Conservation (phyloP, 2,329 filamentous ascomycete species). For the Mollisia scopiformis region DNA sequence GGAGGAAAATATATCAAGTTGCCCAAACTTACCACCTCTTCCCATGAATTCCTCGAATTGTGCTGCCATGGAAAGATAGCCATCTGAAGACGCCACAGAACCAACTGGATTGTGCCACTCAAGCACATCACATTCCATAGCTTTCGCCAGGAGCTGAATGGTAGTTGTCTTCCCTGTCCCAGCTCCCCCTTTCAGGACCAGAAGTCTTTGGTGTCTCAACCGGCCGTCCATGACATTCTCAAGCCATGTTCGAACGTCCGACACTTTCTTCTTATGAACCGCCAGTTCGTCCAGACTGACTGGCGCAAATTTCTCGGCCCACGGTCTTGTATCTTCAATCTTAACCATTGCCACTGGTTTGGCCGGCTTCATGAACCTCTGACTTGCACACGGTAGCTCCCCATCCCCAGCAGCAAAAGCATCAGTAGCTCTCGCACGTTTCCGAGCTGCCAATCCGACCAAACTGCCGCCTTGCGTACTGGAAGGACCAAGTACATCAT, state of each 20-base stretch:
- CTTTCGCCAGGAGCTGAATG: constrained; percentile 73
- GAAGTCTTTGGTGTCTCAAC: constrained; percentile 69
- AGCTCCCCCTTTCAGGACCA: constrained; percentile 87
- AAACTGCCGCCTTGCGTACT: constrained; percentile 55
- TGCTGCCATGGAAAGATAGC: constrained; percentile 70
- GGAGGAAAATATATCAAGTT: constrained; percentile 54
- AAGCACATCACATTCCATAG: constrained; percentile 76
- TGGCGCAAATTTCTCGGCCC: constrained; percentile 86
- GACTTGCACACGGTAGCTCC: constrained; percentile 43
- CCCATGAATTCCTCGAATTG: constrained; percentile 94
- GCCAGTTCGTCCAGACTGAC: constrained; percentile 78
- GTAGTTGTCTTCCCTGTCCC: constrained; percentile 94
- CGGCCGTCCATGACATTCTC: constrained; percentile 70
- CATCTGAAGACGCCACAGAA: constrained; percentile 58
- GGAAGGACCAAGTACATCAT: constrained; percentile 51
- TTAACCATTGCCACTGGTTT: constrained; percentile 28
- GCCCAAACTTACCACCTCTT: constrained; percentile 78
- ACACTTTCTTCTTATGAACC: constrained; percentile 92
- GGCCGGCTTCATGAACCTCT: constrained; percentile 52
- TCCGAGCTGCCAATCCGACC: constrained; percentile 58
- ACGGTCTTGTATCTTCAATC: constrained; percentile 68
- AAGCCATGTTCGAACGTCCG: constrained; percentile 84
- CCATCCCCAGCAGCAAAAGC: constrained; percentile 30
- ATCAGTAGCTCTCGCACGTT: constrained; percentile 48
- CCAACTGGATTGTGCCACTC: constrained; percentile 89